Percentiles rank a stretch among this genome's conserved stretches.
phyloP scores from a whole-genome alignment of 352 stramenopile genomes.

The Phytophthora brassicae region DNA sequence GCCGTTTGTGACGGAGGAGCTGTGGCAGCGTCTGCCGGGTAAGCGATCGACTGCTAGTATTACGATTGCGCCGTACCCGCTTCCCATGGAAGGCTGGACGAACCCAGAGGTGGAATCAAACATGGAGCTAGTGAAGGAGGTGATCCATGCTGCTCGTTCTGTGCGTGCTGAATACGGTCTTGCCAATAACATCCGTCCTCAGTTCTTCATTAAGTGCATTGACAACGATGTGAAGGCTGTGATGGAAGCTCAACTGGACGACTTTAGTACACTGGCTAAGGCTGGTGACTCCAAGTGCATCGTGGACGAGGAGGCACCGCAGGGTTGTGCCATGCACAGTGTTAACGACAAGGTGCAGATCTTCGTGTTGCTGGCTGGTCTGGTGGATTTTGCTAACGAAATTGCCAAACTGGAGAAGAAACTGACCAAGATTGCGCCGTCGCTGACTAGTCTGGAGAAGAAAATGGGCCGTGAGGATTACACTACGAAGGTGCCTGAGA shows the following conservation, averaged over 20 bases:
- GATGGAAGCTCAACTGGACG: constrained; percentile 85
- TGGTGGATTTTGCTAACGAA: constrained; percentile 90
- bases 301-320: constrained; percentile 73
- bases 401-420: constrained; percentile 91
- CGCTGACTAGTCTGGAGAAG: constrained; percentile 72
- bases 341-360: constrained; percentile 95
- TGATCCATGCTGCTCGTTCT: constrained; percentile 96
- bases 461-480: constrained; percentile 86
- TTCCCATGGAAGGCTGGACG: constrained; percentile 76
- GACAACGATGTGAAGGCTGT: constrained; percentile 73
- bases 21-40: constrained; percentile 86
- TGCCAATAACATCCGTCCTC: constrained; percentile 73
- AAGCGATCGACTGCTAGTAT: constrained; percentile 71
- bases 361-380: constrained; percentile 79
- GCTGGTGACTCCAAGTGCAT: constrained; percentile 90
- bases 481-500: constrained; percentile 75
- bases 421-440: constrained; percentile 76
- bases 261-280: constrained; percentile 96
- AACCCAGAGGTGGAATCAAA: constrained; percentile 89
- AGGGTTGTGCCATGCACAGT: constrained; percentile 91
- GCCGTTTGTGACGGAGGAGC: constrained; percentile 97
- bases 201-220: constrained; percentile 91
- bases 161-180: constrained; percentile 88
- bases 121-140: constrained; percentile 94
- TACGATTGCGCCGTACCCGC: constrained; percentile 80